Base-by-base conservation (phyloP, 306 rosid species). In the Elaeagnus macrophylla region DNA sequence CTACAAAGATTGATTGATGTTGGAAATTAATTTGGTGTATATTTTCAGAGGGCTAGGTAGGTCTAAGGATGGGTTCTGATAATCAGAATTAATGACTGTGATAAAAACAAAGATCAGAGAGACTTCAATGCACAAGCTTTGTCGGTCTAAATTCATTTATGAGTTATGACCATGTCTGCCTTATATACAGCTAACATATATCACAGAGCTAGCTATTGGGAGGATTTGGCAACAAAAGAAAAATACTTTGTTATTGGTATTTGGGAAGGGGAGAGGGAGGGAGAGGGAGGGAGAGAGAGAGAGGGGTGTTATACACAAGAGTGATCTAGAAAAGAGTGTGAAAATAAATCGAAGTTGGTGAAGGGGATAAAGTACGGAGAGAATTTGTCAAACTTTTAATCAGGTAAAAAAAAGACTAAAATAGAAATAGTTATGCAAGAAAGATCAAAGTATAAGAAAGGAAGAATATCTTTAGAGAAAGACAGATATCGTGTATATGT, bases 11-110 rank as follows among this genome's bases (percentile, higher is more conserved):
- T 14, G 43, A 20, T 51, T 41, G 53, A 2, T 46, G 15, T 36
- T 72, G 83, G 72, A 62, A 76, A 77, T 67, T 17, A 59, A 69
- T 53, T 50, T 63, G 75, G 58, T 51, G 53, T 18, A 32, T 16
- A 14, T 39, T n/a, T 47, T 52, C 19, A 48, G 72, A 10, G 40
- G 12, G 32, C 56, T 55, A 18, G 17, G 50, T 50, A 37, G 39
- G 65, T 63, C 47, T 64, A 14, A 61, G 65, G 57, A 58, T 47
- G 57, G 39, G n/a, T n/a, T n/a, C n/a, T n/a, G n/a, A n/a, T n/a
- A n/a, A n/a, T n/a, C n/a, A n/a, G n/a, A n/a, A n/a, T n/a, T 25
- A 25, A 25, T 25, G 32, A 25, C 32, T 25, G 75, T 68, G 67
- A 59, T n/a, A 64, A 39, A 56, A 9, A 19, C 20, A 37, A 50